Base-by-base conservation (phyloP, 768 basidiomycete species). In the Boletus tylopilopsis region DNA sequence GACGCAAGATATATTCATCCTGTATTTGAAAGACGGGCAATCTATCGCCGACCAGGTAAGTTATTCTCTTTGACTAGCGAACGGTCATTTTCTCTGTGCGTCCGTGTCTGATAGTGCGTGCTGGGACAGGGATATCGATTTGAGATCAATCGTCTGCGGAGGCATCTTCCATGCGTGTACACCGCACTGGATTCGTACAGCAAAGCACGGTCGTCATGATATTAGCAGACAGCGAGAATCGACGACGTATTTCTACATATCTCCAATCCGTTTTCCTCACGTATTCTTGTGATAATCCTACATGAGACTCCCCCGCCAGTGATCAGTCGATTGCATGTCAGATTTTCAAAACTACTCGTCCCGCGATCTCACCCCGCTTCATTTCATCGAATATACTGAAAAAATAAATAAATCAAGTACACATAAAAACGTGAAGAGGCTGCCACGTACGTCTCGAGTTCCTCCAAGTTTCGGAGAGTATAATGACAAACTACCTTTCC, bases 401-500 rank as follows among this genome's bases (percentile, higher is more conserved):
- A 36, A 32, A 27, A 33, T 2, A 23, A 8, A n/a, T n/a, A 3
- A 5, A n/a, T 5, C 53, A 29, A 45, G 47, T 2, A 35, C 27
- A 35, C 12, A 7, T 3, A 19, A 6, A n/a, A 2, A 11, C 16
- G 6, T 5, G 5, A 37, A 40, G 25, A 0, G 13, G 42, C 15
- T 3, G 3, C 12, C 10, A 23, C 62, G n/a, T 37, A 64, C 53
- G 56, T 53, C n/a, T 63, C 55, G 39, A 73, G 54, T 30, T 69
- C 62, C 9, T 59, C 55, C 29, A 74, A 55, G 0, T 38, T 45
- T 39, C 60, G 45, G 34, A 68, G 41, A 11, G 51, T 49, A 35
- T 64, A 67, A 21, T 55, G 49, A 44, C 66, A 65, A 47, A 59
- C 68, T 51, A 80, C 75, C 45, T 73, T 70, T 16, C 73, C 75